Conservation (phyloP, 148 eudicot species). For the Cornus controversa region DNA sequence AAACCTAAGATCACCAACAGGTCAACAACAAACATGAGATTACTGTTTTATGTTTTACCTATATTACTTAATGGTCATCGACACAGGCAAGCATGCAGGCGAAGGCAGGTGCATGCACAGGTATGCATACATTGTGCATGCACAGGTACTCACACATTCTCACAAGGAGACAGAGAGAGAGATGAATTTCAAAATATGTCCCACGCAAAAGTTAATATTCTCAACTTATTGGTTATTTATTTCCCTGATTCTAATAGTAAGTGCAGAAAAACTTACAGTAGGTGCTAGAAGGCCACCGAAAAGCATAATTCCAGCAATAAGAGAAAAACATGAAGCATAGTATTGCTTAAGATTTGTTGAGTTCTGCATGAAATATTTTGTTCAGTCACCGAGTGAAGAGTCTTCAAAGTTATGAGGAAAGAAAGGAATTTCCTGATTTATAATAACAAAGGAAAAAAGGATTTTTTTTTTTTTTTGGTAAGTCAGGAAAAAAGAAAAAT, state of each 20-base stretch:
- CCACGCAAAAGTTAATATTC: background rate
- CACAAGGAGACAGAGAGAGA: background rate
- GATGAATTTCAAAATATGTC: background rate
- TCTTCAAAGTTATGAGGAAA: background rate
- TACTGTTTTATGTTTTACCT: background rate
- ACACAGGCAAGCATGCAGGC: too few species aligned
- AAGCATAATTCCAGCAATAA: conserved; percentile 69
- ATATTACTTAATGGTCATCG: too few species aligned
- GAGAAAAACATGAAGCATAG: conserved; percentile 82
- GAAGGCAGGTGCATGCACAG: background rate
- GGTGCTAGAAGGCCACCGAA: conserved; percentile 94
- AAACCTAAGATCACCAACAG: background rate
- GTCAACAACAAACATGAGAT: background rate
- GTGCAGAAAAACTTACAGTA: conserved; percentile 49
- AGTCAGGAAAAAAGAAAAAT: background rate
- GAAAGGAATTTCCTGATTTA: too few species aligned
- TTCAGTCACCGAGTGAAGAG: background rate
- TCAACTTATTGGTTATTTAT: background rate
- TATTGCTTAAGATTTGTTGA: conserved; percentile 71
- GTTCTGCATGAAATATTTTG: conserved; percentile 47
- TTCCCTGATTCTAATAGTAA: background rate
- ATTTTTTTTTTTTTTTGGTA: background rate
- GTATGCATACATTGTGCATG: background rate
- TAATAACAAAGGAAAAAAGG: background rate
- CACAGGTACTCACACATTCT: background rate